These are phyloP conservation scores for Umbelopsis sp. DNA, from an alignment of 371 early-diverging fungal species.

Conservation along the genomic window DNA sequence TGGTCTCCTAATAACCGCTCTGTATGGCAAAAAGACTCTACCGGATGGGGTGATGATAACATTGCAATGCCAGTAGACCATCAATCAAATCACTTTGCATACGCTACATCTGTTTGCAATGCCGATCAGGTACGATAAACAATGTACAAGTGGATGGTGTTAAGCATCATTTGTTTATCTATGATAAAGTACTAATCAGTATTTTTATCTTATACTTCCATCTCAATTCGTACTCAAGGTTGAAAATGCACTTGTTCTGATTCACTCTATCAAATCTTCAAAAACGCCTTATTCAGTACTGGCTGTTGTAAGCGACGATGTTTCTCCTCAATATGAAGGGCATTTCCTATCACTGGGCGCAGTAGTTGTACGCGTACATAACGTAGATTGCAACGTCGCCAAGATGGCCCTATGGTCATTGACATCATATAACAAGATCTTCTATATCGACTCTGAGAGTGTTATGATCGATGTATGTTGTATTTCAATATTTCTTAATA, in stretches of 20 bases:
- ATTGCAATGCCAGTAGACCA: background rate
- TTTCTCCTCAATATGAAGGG: background rate
- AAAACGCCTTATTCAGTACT: background rate
- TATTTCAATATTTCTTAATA: too few relatives aligned
- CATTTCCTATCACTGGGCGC: background rate
- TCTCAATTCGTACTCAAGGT: background rate
- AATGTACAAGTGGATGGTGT: background rate
- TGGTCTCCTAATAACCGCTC: background rate
- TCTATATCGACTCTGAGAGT: conserved; percentile 1
- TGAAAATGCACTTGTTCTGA: background rate
- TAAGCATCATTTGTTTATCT: too few relatives aligned
- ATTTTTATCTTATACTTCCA: too few relatives aligned
- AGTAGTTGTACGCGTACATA: background rate
- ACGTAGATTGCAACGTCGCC: background rate
- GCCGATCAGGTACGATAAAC: background rate
- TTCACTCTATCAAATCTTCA: background rate
- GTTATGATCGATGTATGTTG: background rate
- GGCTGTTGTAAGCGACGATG: background rate
- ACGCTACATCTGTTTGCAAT: background rate
- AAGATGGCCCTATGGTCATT: conserved; percentile 14
- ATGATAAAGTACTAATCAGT: too few relatives aligned
- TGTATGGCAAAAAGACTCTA: background rate
- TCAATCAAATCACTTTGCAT: background rate
- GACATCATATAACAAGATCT: conserved; percentile 7
- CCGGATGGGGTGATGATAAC: background rate